Conservation (phyloP, 305 asterid genomes). For the Fraxinus ornus region DNA sequence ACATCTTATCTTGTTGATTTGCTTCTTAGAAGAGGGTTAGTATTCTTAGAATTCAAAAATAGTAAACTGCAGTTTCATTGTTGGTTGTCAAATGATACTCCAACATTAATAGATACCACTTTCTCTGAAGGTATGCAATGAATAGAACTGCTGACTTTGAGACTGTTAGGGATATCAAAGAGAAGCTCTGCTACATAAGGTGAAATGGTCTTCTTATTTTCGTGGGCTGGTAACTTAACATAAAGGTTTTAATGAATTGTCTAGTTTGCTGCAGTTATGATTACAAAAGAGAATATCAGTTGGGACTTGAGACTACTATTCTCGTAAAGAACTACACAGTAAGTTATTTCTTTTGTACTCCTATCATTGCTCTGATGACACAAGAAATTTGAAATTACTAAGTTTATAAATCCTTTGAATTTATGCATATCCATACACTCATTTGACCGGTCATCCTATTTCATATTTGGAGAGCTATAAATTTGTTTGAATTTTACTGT, state of each 20-base stretch:
- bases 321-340: constrained; percentile 94
- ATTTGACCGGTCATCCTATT: neutral
- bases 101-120: constrained; percentile 18
- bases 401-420: neutral
- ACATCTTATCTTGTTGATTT: constrained; percentile 94
- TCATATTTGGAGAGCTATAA: neutral
- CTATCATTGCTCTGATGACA: constrained; percentile 7
- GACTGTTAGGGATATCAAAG: constrained; percentile 91
- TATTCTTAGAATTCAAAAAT: constrained; percentile 22
- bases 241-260: constrained; percentile 17
- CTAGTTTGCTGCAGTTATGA: constrained; percentile 59
- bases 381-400: neutral
- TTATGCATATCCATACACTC: neutral
- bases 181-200: constrained; percentile 97
- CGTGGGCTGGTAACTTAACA: constrained; percentile 1
- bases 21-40: constrained; percentile 88
- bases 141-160: constrained; percentile 89
- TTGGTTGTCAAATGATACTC: constrained; percentile 16
- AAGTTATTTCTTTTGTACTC: constrained; percentile 38
- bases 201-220: constrained; percentile 28
- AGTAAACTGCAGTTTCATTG: constrained; percentile 18
- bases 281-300: constrained; percentile 94
- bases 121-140: constrained; percentile 77
- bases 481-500: neutral
- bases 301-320: constrained; percentile 95